These are phyloP conservation scores for Solanum pennellii DNA, from an alignment of 257 asterid species.

Conservation along the genomic window DNA sequence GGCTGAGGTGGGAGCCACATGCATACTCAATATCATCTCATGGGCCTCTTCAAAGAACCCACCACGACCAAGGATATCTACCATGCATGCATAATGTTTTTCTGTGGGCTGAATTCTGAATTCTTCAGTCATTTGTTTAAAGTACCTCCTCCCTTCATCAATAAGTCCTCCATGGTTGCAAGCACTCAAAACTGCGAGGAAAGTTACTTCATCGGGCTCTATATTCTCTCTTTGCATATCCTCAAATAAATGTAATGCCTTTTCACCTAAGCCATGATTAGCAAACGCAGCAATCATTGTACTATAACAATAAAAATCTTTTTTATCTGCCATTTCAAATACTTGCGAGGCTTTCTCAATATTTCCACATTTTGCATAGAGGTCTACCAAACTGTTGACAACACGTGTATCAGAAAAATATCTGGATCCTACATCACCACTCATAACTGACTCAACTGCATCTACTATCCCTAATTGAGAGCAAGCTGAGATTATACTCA, in stretches of 20 bases:
- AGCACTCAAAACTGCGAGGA: slow-evolving; percentile 3
- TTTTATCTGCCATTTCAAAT: neutral
- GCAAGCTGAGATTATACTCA: slow-evolving; percentile 6
- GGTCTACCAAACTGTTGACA: slow-evolving; percentile 2
- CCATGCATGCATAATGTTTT: slow-evolving; percentile 4
- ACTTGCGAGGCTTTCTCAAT: neutral
- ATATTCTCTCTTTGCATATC: slow-evolving; percentile 2
- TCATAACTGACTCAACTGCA: slow-evolving; percentile 1
- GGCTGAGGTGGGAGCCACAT: neutral
- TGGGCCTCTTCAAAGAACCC: neutral
- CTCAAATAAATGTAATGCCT: neutral
- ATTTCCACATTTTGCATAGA: neutral
- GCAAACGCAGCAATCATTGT: slow-evolving; percentile 1
- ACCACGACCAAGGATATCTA: slow-evolving; percentile 2
- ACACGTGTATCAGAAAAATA: neutral
- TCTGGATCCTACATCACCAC: neutral
- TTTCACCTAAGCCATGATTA: neutral
- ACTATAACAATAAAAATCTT: slow-evolving; percentile 9
- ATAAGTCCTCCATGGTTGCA: slow-evolving; percentile 4
- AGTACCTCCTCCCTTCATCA: neutral
- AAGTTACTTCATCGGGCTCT: slow-evolving; percentile 7
- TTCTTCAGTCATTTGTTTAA: slow-evolving; percentile 4
- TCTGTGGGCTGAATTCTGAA: slow-evolving; percentile 1
- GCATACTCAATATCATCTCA: neutral
- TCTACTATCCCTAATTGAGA: slow-evolving; percentile 8